phyloP scores from a whole-genome alignment of 2,329 filamentous ascomycete species.

The Penicillium italicum region DNA sequence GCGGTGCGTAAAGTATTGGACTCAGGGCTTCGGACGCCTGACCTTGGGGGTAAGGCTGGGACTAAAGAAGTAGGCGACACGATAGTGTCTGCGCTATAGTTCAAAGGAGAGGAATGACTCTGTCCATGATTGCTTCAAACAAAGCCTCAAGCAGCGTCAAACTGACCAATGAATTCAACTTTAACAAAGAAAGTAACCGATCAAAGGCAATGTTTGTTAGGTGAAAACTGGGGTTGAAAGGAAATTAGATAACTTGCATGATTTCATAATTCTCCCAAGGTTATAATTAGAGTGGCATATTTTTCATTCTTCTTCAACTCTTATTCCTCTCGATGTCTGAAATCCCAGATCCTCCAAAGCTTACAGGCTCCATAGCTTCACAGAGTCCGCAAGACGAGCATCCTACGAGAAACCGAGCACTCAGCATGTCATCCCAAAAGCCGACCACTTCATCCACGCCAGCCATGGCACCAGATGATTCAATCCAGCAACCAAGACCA shows the following conservation, averaged over 20 bases:
- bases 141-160: background rate
- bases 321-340: background rate
- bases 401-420: background rate
- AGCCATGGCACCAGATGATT: background rate
- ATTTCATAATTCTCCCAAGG: background rate
- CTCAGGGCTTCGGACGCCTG: conserved; percentile 68
- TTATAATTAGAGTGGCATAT: background rate
- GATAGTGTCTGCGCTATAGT: conserved; percentile 63
- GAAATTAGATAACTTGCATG: background rate
- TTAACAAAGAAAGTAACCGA: background rate
- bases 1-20: conserved; percentile 76
- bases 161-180: background rate
- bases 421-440: conserved; percentile 2
- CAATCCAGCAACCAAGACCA: background rate
- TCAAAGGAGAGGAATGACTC: conserved; percentile 18
- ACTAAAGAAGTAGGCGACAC: conserved; percentile 75
- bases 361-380: background rate
- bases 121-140: conserved; percentile 1
- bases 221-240: background rate
- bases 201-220: conserved; percentile 7
- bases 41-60: conserved; percentile 69
- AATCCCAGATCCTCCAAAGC: background rate
- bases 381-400: background rate
- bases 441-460: background rate
- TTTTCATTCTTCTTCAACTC: background rate